These are phyloP conservation scores for Amphichorda felina DNA, from an alignment of 2,329 filamentous ascomycete genomes.

Conservation along the genomic window DNA sequence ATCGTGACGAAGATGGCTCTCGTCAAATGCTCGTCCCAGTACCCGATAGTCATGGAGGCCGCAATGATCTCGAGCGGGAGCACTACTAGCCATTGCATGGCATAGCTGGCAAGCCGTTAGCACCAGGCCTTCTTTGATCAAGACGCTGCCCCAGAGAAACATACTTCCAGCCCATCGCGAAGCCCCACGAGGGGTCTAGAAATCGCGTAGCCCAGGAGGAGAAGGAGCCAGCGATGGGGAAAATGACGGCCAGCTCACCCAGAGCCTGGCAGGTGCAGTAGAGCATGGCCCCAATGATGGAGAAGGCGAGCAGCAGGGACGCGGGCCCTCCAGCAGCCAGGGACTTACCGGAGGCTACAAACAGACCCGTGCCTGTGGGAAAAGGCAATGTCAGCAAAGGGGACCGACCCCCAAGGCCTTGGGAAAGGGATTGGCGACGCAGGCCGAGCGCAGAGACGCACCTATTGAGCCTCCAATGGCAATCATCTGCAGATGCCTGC, in stretches of 20 bases:
- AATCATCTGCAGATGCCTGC: slow-evolving; percentile 91
- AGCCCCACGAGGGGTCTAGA: slow-evolving; percentile 86
- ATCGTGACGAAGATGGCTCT: slow-evolving; percentile 72
- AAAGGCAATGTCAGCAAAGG: neutral
- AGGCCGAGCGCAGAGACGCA: slow-evolving; percentile 15
- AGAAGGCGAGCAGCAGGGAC: slow-evolving; percentile 65
- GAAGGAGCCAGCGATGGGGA: slow-evolving; percentile 86
- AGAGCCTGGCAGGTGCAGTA: slow-evolving; percentile 88
- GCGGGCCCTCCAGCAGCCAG: slow-evolving; percentile 65
- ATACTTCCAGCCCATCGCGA: slow-evolving; percentile 90
- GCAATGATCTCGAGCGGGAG: slow-evolving; percentile 80
- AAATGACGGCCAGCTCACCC: slow-evolving; percentile 82
- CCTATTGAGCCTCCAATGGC: slow-evolving; percentile 88
- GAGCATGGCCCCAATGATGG: slow-evolving; percentile 73
- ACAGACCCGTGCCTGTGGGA: slow-evolving; percentile 60
- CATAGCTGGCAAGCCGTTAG: slow-evolving; percentile 44
- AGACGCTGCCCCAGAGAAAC: slow-evolving; percentile 16
- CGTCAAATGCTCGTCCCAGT: slow-evolving; percentile 57
- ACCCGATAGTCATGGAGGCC: slow-evolving; percentile 72
- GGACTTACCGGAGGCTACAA: slow-evolving; percentile 69
- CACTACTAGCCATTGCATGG: slow-evolving; percentile 76
- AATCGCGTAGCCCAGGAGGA: slow-evolving; percentile 87
- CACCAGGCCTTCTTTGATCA: neutral
- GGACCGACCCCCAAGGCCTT: neutral
- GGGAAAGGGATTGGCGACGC: neutral